Percentiles rank a stretch among this genome's conserved stretches.
These are phyloP conservation scores for Cladosporium sp. DNA, from an alignment of 2,329 filamentous ascomycete genomes.

Conservation along the genomic window DNA sequence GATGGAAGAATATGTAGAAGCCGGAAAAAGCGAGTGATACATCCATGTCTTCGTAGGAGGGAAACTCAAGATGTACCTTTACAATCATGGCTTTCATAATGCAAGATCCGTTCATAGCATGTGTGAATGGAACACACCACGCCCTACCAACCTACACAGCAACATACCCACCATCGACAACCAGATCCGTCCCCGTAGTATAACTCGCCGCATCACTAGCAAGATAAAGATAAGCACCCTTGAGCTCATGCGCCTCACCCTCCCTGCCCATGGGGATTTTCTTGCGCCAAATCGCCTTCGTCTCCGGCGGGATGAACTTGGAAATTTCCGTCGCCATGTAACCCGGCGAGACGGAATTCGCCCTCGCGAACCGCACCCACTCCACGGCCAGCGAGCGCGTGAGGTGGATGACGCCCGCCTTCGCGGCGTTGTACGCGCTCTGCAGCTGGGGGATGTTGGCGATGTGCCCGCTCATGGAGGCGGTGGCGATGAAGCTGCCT, in stretches of 20 bases:
- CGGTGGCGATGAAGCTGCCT: constrained; percentile 62
- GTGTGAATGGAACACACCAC: no score
- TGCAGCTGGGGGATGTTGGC: constrained; percentile 74
- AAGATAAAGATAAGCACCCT: constrained; percentile 78
- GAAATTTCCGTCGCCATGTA: constrained; percentile 74
- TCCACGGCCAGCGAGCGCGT: constrained; percentile 68
- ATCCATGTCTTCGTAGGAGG: background rate
- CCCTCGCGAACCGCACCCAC: constrained; percentile 70
- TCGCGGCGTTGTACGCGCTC: constrained; percentile 46
- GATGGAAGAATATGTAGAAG: background rate
- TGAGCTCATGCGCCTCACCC: constrained; percentile 69
- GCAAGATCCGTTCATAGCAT: no score
- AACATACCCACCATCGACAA: constrained; percentile 70
- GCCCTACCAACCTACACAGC: constrained; percentile 16
- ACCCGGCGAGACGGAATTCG: constrained; percentile 69
- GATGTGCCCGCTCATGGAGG: constrained; percentile 74
- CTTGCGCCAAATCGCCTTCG: constrained; percentile 68
- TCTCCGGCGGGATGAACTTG: constrained; percentile 60
- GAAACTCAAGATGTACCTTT: background rate
- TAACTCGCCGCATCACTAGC: constrained; percentile 79
- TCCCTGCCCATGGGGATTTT: constrained; percentile 80
- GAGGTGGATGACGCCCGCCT: constrained; percentile 41
- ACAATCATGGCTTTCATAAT: no score
- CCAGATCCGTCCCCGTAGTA: constrained; percentile 63
- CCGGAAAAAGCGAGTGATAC: no score